These are phyloP conservation scores for Gamsiella multidivaricata DNA, from an alignment of 192 early-diverging fungal genomes.

Conservation along the genomic window DNA sequence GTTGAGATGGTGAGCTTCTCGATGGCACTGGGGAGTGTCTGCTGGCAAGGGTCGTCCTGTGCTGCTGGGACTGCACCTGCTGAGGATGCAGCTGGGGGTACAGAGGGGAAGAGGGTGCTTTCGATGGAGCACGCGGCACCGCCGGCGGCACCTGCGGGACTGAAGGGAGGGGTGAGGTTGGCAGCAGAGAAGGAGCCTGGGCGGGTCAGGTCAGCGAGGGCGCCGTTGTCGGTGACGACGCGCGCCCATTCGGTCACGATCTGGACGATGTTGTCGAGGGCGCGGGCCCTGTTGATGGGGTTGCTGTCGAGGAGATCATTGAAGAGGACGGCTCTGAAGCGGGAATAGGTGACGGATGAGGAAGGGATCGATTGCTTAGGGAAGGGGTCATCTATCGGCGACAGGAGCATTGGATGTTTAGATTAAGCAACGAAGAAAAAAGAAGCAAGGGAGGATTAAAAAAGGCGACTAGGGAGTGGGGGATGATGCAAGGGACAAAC, in stretches of 20 bases:
- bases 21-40: slow-evolving; percentile 19
- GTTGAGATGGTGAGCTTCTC: slow-evolving; percentile 54
- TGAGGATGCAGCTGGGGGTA: no score
- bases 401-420: slow-evolving; percentile 49
- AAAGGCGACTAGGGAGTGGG: background rate
- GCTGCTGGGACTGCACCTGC: background rate
- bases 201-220: slow-evolving; percentile 30
- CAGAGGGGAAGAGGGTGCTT: slow-evolving; percentile 31
- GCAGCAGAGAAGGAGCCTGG: slow-evolving; percentile 28
- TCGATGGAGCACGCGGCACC: slow-evolving; percentile 23
- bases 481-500: background rate
- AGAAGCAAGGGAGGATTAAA: background rate
- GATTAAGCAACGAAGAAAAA: background rate
- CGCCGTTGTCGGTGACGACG: slow-evolving; percentile 49
- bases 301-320: slow-evolving; percentile 49
- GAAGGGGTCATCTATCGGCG: slow-evolving; percentile 53
- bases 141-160: slow-evolving; percentile 10
- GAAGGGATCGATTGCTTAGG: slow-evolving; percentile 35
- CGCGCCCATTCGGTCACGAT: slow-evolving; percentile 52
- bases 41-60: background rate
- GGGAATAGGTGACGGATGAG: slow-evolving; percentile 48
- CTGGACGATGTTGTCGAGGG: slow-evolving; percentile 54
- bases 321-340: slow-evolving; percentile 53
- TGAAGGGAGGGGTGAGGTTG: slow-evolving; percentile 48
- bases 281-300: slow-evolving; percentile 35